Conservation (phyloP, 2,329 filamentous ascomycete species). For the Metarhizium humberi region DNA sequence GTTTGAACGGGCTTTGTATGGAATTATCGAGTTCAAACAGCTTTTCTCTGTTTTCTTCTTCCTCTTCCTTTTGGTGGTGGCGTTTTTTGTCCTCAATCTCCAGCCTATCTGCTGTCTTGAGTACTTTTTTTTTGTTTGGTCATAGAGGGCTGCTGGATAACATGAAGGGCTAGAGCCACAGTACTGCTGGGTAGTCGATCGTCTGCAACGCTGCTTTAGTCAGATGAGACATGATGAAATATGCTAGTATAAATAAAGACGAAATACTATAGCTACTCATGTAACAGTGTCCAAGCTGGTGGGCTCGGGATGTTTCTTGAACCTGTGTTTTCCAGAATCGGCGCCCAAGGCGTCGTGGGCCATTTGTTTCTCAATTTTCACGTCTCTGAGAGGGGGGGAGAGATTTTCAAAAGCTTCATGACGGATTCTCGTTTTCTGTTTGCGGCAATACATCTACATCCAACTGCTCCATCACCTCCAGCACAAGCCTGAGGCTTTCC, state of each 20-base stretch:
- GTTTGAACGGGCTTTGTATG: not conserved
- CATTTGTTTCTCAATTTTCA: not conserved
- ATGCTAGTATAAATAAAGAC: not conserved
- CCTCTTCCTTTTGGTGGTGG: not conserved
- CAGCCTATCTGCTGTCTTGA: too few species aligned
- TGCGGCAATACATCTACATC: slow-evolving; percentile 67
- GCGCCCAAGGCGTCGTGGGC: not conserved
- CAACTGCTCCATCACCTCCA: slow-evolving; percentile 84
- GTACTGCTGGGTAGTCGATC: not conserved
- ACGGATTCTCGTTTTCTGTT: slow-evolving; percentile 9
- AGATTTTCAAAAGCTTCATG: not conserved
- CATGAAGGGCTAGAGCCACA: not conserved
- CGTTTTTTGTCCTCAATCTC: not conserved
- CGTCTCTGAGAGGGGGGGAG: not conserved
- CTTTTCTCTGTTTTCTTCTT: not conserved
- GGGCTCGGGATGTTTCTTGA: too few species aligned
- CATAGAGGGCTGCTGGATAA: not conserved
- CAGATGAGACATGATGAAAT: slow-evolving; percentile 1
- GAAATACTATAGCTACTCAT: not conserved
- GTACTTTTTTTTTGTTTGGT: not conserved
- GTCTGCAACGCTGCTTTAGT: not conserved
- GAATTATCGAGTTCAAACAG: not conserved
- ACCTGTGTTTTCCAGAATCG: not conserved
- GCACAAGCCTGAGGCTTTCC: slow-evolving; percentile 74
- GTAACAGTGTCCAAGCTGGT: too few species aligned